Evolutionary conservation across 352 stramenopile genomes (phyloP), one percentile per base, ranked within the genome.

Genomic region (Pythium brassicae): DNA sequence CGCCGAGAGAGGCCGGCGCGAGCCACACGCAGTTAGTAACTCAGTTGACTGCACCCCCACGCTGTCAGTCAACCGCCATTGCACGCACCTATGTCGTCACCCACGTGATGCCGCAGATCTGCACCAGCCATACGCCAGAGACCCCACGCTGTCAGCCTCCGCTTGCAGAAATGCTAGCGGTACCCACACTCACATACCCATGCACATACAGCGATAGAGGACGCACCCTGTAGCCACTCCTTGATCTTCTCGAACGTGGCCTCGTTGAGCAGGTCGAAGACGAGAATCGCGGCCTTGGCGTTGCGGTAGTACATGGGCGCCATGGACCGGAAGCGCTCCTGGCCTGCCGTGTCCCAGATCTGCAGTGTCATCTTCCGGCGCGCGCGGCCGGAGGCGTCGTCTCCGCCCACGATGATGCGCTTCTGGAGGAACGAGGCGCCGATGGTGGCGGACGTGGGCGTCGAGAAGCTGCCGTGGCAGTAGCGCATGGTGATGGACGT

Each of bases 221-320:
- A 51, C 59, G 55, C 45, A 89, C 79, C 79, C 71, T 89, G 76
- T 23, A 94, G 76, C 79, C 83, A 94, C 63, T 90, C 83, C 52
- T 92, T 89, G 56, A 94, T 84, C 63, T 94, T 92, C 52, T 91
- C 78, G 45, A 96, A 94, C 39, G 76, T 87, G 26, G 73, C 71
- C 48, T 84, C 65, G 53, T 83, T 90, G 47, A 76, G 83, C 34
- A 96, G 57, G 49, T 94, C 84, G 55, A 94, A 92, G 1, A 96
- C 86, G 42, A 96, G 63, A 51, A 96, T 93, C 29, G 86, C 86
- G 4, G 86, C 86, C 57, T 91, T 91, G 29, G 86, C 85, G 57
- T 96, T 92, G 43, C 86, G 83, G 65, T 96, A 96, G 66, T 96
- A 96, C 85, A 96, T 94, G 12, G 86, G 85, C 45, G 84, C 84